These are phyloP conservation scores for Microcyclospora tardicrescens DNA, from an alignment of 2,329 filamentous ascomycete genomes.

Conservation along the genomic window DNA sequence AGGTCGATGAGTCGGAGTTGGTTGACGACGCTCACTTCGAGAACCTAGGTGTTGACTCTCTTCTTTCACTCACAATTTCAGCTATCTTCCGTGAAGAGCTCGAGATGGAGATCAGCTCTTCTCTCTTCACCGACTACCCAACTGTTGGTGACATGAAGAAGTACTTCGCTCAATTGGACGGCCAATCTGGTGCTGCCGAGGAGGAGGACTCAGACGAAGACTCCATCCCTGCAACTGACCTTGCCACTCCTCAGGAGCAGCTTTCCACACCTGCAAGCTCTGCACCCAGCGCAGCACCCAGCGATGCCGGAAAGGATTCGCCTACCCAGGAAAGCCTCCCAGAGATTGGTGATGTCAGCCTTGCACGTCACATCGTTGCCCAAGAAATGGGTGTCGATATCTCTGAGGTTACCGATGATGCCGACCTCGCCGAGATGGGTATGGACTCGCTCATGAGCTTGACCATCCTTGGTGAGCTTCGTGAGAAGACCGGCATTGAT, in stretches of 20 bases:
- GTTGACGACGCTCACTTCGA: constrained; percentile 48
- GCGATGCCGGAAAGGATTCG: constrained; percentile 29
- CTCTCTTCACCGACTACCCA: constrained; percentile 46
- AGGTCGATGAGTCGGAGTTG: constrained; percentile 45
- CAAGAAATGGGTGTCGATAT: constrained; percentile 55
- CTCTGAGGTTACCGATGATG: constrained; percentile 38
- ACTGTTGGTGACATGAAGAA: constrained; percentile 49
- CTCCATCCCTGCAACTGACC: constrained; percentile 28
- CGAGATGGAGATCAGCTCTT: constrained; percentile 45
- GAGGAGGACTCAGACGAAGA: constrained; percentile 27
- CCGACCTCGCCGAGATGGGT: constrained; percentile 48
- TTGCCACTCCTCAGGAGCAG: constrained; percentile 31
- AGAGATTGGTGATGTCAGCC: constrained; percentile 28
- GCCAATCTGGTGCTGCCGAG: constrained; percentile 16
- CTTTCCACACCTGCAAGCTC: constrained; percentile 38
- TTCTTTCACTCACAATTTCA: constrained; percentile 48
- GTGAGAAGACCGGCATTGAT: constrained; percentile 38
- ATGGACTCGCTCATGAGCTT: constrained; percentile 43
- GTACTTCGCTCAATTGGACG: constrained; percentile 38
- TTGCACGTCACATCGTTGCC: constrained; percentile 37
- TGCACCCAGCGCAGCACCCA: constrained; percentile 29
- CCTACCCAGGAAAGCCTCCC: constrained; percentile 21
- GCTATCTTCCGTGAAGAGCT: constrained; percentile 50
- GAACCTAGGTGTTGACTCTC: constrained; percentile 49
- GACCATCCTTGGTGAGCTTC: constrained; percentile 38